Base-by-base conservation (phyloP, 306 rosid genomes). In the Castanea sativa region DNA sequence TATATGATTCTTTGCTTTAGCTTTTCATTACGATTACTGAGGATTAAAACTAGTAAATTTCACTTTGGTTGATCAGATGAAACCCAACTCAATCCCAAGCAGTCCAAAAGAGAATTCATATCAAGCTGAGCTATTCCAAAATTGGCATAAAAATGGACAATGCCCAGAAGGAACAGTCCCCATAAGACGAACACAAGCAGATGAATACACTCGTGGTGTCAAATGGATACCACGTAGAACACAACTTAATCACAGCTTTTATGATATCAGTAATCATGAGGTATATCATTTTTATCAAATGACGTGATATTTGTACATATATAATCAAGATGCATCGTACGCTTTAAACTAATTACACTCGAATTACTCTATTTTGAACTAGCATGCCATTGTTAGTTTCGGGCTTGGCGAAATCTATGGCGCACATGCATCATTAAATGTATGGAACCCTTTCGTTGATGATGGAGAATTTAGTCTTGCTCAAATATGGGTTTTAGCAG, bases 81-180 rank as follows among this genome's bases (percentile, higher is more conserved):
- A 61, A 25, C 83, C 70, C 15, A 59, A 14, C 13, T 20, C 76
- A 21, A 73, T 20, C 32, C 78, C 73, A 68, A 58, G 21, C 57
- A 45, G 11, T 30, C 13, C 1, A 6, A 49, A 19, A 5, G 9
- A 6, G 25, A 27, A 23, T 6, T 10, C 25, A 4, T 3, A 8
- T 27, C 5, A 9, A 3, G 32, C 10, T 4, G 65, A 21, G 67
- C 16, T 21, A 1, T 69, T 70, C 29, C 77, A 78, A 56, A 20
- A 9, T 56, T 56, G 25, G 25, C 43, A 9, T 45, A 19, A 15
- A 15, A 57, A 78, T 69, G 86, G 58, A 49, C 77, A 78, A 33
- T 74, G 83, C 75, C 83, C 77, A 0, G 55, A 74, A 33, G 60
- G 86, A 49, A 73, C 80, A 52, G 58, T 83, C 18, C 86, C 80